phyloP scores from a whole-genome alignment of 768 basidiomycete species.

The Sarcomyxa edulis region DNA sequence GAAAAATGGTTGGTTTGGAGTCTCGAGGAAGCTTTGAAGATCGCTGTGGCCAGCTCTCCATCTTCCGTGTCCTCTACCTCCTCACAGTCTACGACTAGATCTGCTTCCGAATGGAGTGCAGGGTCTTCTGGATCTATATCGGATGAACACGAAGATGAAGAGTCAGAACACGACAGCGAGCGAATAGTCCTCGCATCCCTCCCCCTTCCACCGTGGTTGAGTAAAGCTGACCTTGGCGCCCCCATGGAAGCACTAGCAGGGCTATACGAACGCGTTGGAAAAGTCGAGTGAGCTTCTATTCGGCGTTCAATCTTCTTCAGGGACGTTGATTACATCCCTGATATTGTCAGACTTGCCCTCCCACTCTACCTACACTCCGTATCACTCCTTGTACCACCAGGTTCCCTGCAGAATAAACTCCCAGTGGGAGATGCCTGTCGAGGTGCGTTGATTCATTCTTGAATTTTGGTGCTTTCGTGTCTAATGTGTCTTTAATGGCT shows the following conservation, averaged over 20 bases:
- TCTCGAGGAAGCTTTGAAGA: constrained; percentile 37
- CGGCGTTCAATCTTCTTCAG: neutral
- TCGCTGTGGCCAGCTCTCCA: no score
- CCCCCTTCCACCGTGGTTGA: constrained; percentile 55
- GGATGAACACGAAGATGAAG: no score
- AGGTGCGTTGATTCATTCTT: constrained; percentile 34
- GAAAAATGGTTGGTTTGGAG: constrained; percentile 37
- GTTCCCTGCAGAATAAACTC: constrained; percentile 28
- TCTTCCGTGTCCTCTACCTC: no score
- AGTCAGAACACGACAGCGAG: no score
- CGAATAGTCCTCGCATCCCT: constrained; percentile 44
- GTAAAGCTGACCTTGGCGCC: constrained; percentile 54
- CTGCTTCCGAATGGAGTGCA: constrained; percentile 1
- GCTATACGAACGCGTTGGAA: constrained; percentile 53
- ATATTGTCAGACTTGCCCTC: constrained; percentile 44
- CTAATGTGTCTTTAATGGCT: no score
- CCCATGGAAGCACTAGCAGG: constrained; percentile 64
- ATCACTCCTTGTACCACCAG: constrained; percentile 49
- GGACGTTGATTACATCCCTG: constrained; percentile 4
- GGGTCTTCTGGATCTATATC: no score
- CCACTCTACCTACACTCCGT: constrained; percentile 64
- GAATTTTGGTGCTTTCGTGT: no score
- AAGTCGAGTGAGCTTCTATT: constrained; percentile 42
- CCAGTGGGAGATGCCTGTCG: constrained; percentile 50
- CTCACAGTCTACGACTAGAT: no score